Base-by-base conservation (phyloP, 768 basidiomycete genomes). In the Auriculariales sp. region DNA sequence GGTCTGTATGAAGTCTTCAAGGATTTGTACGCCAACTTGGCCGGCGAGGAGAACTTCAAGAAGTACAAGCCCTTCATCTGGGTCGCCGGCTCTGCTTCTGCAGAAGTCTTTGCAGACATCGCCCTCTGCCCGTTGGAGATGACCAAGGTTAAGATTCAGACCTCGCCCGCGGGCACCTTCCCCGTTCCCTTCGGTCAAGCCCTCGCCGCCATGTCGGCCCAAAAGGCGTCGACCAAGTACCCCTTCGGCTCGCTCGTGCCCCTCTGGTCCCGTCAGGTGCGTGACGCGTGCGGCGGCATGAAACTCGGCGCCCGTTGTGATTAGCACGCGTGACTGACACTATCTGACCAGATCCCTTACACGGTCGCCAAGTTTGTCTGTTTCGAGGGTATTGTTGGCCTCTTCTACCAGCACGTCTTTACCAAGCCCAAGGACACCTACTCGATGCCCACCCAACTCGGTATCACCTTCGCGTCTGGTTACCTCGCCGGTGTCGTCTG, bases 331-430 rank as follows among this genome's bases (percentile, higher is more conserved):
- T 17, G 33, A 49, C 46, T n/a, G 55, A 28, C 29, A 39, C 50
- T 5, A 29, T 28, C 47, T 0, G 15, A 53, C 49, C 64, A 94
- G 84, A 91, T 94, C 60, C 92, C 92, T 49, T 95, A 95, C 75
- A 95, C 92, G 60, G 93, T 95, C 91, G 91, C 91, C 73, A 95
- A 95, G 70, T 95, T 95, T 79, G 89, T 78, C 78, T 90, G 88
- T 77, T 93, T 82, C 65, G 89, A 92, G 66, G 81, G 82, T 73
- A 84, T 85, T 58, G 87, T 84, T 63, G 73, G 79, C 60, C 64
- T 85, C 58, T 92, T 93, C 73, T 89, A 89, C 68, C 88, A 83
- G 56, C 78, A 85, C 62, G 84, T 90, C 65, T 83, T 92, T 69
- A 75, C 81, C 35, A 68, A 72, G 52, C 83, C 85, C 58, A 89